Percentiles rank a stretch among this genome's conserved stretches.
Conservation (phyloP, 1,284 basidiomycete species). For the Ceratobasidium sp. region DNA sequence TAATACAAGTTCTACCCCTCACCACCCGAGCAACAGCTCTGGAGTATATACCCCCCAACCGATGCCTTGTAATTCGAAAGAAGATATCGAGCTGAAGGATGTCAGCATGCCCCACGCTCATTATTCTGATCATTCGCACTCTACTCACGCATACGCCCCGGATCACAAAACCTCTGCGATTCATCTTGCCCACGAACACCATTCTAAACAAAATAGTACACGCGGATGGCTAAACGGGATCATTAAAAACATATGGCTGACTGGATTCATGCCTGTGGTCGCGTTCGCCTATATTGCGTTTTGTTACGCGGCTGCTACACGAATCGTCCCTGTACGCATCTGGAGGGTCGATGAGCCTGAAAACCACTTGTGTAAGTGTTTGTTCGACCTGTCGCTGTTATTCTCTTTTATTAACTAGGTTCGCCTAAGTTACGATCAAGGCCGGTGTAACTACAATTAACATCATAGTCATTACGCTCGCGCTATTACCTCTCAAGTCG, state of each 20-base stretch:
- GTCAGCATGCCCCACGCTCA: not conserved
- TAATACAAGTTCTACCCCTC: not conserved
- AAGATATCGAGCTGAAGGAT: slow-evolving; percentile 19
- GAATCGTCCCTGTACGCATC: slow-evolving; percentile 18
- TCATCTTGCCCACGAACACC: slow-evolving; percentile 5
- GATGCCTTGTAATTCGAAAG: slow-evolving; percentile 9
- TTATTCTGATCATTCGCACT: slow-evolving; percentile 4
- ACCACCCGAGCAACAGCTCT: not conserved
- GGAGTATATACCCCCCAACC: not conserved
- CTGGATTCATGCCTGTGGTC: slow-evolving; percentile 15
- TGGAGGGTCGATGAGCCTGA: slow-evolving; percentile 20
- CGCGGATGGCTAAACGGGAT: not conserved
- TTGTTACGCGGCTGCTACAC: slow-evolving; percentile 26
- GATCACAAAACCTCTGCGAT: slow-evolving; percentile 16
- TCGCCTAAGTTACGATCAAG: slow-evolving; percentile 28
- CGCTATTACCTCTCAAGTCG: slow-evolving; percentile 24
- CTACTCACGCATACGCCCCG: not conserved
- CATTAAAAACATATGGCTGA: slow-evolving; percentile 23
- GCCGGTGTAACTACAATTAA: slow-evolving; percentile 31
- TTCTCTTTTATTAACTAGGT: not conserved
- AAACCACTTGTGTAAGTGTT: slow-evolving; percentile 23
- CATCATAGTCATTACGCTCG: slow-evolving; percentile 26
- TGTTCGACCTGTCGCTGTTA: not conserved
- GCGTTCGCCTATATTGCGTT: slow-evolving; percentile 17
- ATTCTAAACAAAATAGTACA: not conserved